A percentile compares a stretch with the other conserved stretches of the same genome.
Conservation (phyloP, 2,329 filamentous ascomycete genomes). For the Aureobasidium sp. region DNA sequence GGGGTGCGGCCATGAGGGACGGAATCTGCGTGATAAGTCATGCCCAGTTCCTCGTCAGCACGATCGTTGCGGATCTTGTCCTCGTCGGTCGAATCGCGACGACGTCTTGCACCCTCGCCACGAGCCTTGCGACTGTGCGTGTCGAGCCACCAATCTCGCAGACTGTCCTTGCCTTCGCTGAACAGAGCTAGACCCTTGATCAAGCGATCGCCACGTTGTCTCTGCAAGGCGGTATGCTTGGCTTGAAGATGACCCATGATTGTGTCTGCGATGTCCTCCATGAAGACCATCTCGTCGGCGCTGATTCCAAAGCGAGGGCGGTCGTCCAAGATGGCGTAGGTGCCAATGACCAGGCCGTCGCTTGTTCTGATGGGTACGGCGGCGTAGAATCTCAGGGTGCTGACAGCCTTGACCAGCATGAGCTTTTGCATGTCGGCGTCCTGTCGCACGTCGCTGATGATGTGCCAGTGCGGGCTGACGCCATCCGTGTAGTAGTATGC, state of each 20-base stretch:
- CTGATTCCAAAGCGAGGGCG: conserved; percentile 48
- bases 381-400: conserved; percentile 40
- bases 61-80: conserved; percentile 1
- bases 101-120: conserved; percentile 11
- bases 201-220: conserved; percentile 47
- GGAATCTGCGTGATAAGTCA: conserved; percentile 3
- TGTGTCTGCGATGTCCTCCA: conserved; percentile 51
- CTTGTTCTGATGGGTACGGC: conserved; percentile 56
- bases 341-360: conserved; percentile 52
- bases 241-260: conserved; percentile 55
- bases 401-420: conserved; percentile 17
- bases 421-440: conserved; percentile 4
- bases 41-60: conserved; percentile 21
- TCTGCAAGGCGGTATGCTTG: conserved; percentile 41
- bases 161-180: conserved; percentile 22
- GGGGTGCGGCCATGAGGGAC: neutral
- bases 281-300: conserved; percentile 45
- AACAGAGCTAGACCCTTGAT: conserved; percentile 48
- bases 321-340: conserved; percentile 53
- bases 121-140: neutral
- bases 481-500: conserved; percentile 23
- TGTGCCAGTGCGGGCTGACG: conserved; percentile 20
- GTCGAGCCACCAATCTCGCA: conserved; percentile 26
- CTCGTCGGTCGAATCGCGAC: conserved; percentile 5
- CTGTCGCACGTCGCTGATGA: conserved; percentile 22